These are phyloP conservation scores for Clonostachys rosea DNA, from an alignment of 2,329 filamentous ascomycete species.

Conservation along the genomic window DNA sequence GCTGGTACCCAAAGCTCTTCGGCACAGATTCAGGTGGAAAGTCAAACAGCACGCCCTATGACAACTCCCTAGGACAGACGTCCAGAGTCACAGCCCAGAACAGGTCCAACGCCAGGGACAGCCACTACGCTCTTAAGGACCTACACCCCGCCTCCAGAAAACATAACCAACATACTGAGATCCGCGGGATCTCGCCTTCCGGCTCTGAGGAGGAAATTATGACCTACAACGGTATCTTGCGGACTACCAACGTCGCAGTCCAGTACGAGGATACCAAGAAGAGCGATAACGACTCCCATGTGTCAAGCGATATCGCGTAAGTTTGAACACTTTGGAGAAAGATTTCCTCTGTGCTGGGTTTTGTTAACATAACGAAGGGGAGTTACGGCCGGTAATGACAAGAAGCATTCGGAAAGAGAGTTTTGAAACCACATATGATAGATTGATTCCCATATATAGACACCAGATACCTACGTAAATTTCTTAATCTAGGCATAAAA, in stretches of 20 bases:
- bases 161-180: slow-evolving; percentile 19
- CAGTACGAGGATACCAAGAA: slow-evolving; percentile 3
- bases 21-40: slow-evolving; percentile 4
- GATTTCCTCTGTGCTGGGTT: too few relatives aligned
- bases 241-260: slow-evolving; percentile 13
- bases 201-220: slow-evolving; percentile 31
- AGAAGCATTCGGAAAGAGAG: too few relatives aligned
- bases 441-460: too few relatives aligned
- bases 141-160: slow-evolving; percentile 11
- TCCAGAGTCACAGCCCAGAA: neutral
- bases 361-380: too few relatives aligned
- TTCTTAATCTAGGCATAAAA: too few relatives aligned
- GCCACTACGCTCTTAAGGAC: slow-evolving; percentile 14
- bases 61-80: slow-evolving; percentile 6
- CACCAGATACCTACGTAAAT: too few relatives aligned
- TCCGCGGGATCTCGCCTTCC: slow-evolving; percentile 22
- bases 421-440: too few relatives aligned
- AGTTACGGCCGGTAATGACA: too few relatives aligned
- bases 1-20: slow-evolving; percentile 26
- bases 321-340: too few relatives aligned
- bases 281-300: neutral
- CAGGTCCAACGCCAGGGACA: slow-evolving; percentile 6
- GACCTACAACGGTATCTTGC: slow-evolving; percentile 29
- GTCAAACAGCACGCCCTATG: slow-evolving; percentile 1
- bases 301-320: neutral